A percentile compares a stretch with the other conserved stretches of the same genome.
These are phyloP conservation scores for Rutstroemia sp. DNA, from an alignment of 2,329 filamentous ascomycete genomes.

Conservation along the genomic window DNA sequence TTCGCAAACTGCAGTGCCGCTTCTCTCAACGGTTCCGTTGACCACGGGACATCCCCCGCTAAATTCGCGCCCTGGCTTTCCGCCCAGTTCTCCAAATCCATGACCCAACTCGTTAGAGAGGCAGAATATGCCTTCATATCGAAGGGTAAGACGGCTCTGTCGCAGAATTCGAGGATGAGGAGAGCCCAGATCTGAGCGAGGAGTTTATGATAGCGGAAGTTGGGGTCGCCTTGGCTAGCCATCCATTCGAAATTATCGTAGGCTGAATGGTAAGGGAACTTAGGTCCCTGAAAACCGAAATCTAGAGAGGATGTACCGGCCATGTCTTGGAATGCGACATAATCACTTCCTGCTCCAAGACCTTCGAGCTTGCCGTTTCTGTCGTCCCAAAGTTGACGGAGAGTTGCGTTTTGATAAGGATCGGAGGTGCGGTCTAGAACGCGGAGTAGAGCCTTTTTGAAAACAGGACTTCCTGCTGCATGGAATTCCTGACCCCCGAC, in stretches of 20 bases:
- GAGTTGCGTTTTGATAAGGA: conserved; percentile 61
- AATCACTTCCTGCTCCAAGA: conserved; percentile 72
- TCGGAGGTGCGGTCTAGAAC: conserved; percentile 70
- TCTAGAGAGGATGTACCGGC: conserved; percentile 85
- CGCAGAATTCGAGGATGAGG: conserved; percentile 77
- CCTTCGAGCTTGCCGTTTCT: conserved; percentile 54
- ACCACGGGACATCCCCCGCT: conserved; percentile 33
- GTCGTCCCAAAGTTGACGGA: conserved; percentile 71
- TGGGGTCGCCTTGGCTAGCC: conserved; percentile 69
- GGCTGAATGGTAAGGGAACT: conserved; percentile 70
- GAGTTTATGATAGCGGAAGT: conserved; percentile 71
- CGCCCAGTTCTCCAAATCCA: conserved; percentile 59
- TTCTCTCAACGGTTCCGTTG: conserved; percentile 46
- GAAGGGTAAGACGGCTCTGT: conserved; percentile 75
- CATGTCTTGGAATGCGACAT: conserved; percentile 84
- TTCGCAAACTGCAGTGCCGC: conserved; percentile 54
- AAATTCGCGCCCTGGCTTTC: conserved; percentile 48
- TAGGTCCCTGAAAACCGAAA: conserved; percentile 62
- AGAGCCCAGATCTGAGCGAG: conserved; percentile 75
- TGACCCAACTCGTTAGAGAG: conserved; percentile 56
- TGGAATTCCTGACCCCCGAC: conserved; percentile 69
- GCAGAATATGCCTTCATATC: conserved; percentile 69
- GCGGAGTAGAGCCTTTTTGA: conserved; percentile 62
- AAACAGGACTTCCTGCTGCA: conserved; percentile 75
- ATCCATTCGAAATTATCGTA: conserved; percentile 92